Conservation (phyloP, 73 alveolate species). For the Paramecium primaurelia region DNA sequence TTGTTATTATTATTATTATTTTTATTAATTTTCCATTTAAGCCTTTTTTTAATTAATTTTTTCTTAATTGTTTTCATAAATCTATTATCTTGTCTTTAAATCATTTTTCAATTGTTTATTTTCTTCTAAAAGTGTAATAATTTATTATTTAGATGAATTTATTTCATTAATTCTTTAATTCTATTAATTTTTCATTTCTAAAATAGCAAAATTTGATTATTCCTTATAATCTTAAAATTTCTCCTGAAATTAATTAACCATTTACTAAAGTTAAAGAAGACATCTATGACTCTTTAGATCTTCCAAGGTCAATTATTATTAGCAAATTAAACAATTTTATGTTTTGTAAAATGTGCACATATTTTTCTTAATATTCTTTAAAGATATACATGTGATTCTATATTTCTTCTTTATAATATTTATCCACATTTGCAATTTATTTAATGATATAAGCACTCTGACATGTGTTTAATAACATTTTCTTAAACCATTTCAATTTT, state of each 20-base stretch:
- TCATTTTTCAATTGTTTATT: not conserved
- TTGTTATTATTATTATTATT: not conserved
- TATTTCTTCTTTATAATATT: not conserved
- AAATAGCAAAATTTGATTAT: not conserved
- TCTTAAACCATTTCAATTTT: not conserved
- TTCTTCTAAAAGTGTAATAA: not conserved
- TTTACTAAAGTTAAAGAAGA: not conserved
- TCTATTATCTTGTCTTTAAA: not conserved
- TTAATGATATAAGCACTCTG: not conserved
- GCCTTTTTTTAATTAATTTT: not conserved
- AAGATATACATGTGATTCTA: not conserved
- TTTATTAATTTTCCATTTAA: not conserved
- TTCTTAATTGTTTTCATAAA: not conserved
- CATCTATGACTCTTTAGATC: not conserved
- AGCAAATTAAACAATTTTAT: not conserved
- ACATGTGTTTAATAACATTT: not conserved
- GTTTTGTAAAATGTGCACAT: not conserved
- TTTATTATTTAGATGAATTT: not conserved
- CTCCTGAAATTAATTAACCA: not conserved
- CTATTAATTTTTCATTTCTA: not conserved
- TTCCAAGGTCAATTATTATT: not conserved
- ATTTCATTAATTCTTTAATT: not conserved
- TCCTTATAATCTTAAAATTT: not conserved
- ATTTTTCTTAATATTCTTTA: not conserved
- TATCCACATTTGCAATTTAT: not conserved